phyloP scores from a whole-genome alignment of 164 flowering plant species.

The Aristolochia fimbriata region DNA sequence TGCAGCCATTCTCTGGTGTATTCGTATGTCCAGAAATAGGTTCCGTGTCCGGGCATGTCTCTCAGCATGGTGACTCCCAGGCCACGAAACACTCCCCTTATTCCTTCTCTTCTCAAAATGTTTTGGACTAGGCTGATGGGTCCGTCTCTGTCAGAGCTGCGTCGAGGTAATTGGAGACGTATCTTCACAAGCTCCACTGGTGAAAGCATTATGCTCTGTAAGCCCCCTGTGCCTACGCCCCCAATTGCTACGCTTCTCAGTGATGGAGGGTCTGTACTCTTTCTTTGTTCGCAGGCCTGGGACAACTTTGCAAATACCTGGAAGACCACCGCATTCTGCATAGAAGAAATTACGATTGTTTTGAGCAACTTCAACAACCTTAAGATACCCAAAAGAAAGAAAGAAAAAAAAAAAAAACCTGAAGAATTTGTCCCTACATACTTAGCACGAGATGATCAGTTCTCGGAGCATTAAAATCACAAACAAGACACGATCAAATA shows the following conservation, averaged over 20 bases:
- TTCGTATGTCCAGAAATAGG: slow-evolving; percentile 85
- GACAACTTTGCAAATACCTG: slow-evolving; percentile 72
- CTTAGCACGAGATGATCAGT: no score
- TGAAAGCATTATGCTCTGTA: slow-evolving; percentile 59
- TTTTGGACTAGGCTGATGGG: slow-evolving; percentile 37
- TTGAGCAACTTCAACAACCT: no score
- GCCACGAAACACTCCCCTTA: slow-evolving; percentile 62
- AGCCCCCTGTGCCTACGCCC: slow-evolving; percentile 75
- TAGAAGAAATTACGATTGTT: not conserved
- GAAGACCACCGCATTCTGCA: slow-evolving; percentile 88
- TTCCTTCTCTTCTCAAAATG: slow-evolving; percentile 50
- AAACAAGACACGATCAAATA: no score
- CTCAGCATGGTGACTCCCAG: slow-evolving; percentile 56
- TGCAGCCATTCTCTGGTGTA: slow-evolving; percentile 65
- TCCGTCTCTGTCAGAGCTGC: slow-evolving; percentile 18
- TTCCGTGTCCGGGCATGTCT: slow-evolving; percentile 69
- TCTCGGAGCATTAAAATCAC: no score
- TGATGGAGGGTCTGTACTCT: slow-evolving; percentile 58
- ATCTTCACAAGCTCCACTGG: slow-evolving; percentile 85
- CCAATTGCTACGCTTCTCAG: slow-evolving; percentile 65
- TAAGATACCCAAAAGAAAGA: no score
- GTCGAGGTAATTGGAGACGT: slow-evolving; percentile 52
- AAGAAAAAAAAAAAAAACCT: no score
- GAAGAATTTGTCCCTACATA: no score
- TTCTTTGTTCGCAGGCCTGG: slow-evolving; percentile 37